A percentile compares a stretch with the other conserved stretches of the same genome.
Evolutionary conservation across 2,329 filamentous ascomycete species (phyloP).

Genomic region (Beauveria rudraprayagi): DNA sequence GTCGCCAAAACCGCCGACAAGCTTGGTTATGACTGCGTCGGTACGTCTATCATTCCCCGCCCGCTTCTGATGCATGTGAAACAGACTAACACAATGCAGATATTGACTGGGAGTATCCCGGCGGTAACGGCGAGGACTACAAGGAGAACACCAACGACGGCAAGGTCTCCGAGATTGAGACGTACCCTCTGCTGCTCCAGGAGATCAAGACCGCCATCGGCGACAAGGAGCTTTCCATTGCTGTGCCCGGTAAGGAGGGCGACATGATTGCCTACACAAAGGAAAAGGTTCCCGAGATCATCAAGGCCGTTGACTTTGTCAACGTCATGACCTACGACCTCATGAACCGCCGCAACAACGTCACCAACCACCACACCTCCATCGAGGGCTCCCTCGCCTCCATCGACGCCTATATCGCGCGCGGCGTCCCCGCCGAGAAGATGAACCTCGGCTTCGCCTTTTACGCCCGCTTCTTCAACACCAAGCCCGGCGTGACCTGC

Average conservation of each 20-base stretch:
- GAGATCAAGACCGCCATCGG: conserved; percentile 52
- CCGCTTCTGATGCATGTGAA: neutral
- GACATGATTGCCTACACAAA: conserved; percentile 63
- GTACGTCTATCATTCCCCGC: conserved; percentile 24
- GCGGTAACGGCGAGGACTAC: conserved; percentile 63
- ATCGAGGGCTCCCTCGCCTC: conserved; percentile 44
- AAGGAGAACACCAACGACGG: conserved; percentile 50
- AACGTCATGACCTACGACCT: conserved; percentile 69
- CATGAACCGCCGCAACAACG: conserved; percentile 62
- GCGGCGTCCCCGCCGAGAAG: conserved; percentile 46
- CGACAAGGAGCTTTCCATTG: conserved; percentile 55
- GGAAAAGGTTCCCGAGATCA: conserved; percentile 49
- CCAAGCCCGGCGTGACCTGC: conserved; percentile 39
- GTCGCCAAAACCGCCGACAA: conserved; percentile 44
- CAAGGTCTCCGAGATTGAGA: conserved; percentile 52
- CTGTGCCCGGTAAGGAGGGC: conserved; percentile 51
- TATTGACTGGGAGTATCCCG: conserved; percentile 58
- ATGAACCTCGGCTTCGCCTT: conserved; percentile 61
- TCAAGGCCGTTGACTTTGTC: conserved; percentile 53
- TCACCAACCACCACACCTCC: conserved; percentile 57
- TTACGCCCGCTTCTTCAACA: conserved; percentile 61
- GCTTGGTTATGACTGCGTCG: conserved; percentile 52
- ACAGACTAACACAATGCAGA: conserved; percentile 30
- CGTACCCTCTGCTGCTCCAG: conserved; percentile 52
- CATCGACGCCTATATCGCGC: conserved; percentile 50